Conservation (phyloP, 331 rosid genomes). For the Rhamnella rubrinervis region DNA sequence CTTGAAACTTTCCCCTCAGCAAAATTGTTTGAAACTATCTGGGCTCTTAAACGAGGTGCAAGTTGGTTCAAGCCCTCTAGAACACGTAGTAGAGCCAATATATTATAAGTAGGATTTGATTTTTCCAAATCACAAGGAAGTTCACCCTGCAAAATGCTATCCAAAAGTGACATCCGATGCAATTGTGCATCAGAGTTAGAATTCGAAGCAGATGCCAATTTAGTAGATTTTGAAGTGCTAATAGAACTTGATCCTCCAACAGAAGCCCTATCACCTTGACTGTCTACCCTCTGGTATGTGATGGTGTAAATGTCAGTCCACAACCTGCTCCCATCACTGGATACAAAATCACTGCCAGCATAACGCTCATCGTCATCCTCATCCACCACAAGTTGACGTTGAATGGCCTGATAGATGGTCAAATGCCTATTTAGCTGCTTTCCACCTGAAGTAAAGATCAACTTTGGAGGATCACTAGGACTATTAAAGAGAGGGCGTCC, state of each 20-base stretch:
- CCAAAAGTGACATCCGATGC: conserved; percentile 72
- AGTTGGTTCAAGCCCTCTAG: conserved; percentile 95
- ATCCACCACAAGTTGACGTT: conserved; percentile 84
- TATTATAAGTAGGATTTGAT: conserved; percentile 83
- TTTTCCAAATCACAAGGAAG: conserved; percentile 96
- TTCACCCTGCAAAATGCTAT: conserved; percentile 92
- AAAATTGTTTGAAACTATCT: conserved; percentile 66
- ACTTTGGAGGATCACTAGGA: conserved; percentile 68
- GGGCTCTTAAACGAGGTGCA: conserved; percentile 81
- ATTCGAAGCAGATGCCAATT: conserved; percentile 58
- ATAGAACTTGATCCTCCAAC: conserved; percentile 65
- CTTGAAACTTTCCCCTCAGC: conserved; percentile 62
- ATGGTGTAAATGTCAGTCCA: conserved; percentile 96
- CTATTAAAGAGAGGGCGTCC: conserved; percentile 75
- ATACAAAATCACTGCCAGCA: conserved; percentile 62
- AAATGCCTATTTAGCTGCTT: conserved; percentile 90
- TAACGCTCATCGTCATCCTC: conserved; percentile 97
- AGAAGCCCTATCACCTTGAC: conserved; percentile 60
- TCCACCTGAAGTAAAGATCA: conserved; percentile 84
- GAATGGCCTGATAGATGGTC: conserved; percentile 96
- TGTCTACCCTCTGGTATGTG: conserved; percentile 84
- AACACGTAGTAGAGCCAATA: conserved; percentile 79
- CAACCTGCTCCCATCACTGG: conserved; percentile 92
- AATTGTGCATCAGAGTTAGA: conserved; percentile 56
- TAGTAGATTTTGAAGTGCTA: conserved; percentile 52